A percentile compares a stretch with the other conserved stretches of the same genome.
phyloP scores from a whole-genome alignment of 345 rosid genomes.

The Erucastrum elatum region DNA sequence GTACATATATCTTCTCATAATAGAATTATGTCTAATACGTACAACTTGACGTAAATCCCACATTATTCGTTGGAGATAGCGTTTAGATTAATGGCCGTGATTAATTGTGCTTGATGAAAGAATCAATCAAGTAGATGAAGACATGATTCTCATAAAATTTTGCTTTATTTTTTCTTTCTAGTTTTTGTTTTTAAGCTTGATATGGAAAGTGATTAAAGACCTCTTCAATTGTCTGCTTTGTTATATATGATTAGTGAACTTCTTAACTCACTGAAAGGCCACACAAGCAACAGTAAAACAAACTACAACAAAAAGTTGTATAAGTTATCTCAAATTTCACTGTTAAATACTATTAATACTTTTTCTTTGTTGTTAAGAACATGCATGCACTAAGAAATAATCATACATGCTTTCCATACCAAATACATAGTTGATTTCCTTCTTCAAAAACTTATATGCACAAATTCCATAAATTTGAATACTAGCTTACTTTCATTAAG shows the following conservation, averaged over 20 bases:
- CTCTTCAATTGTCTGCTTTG: slow-evolving; percentile 38
- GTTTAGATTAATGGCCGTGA: slow-evolving; percentile 28
- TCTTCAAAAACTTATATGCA: background rate
- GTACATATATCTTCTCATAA: background rate
- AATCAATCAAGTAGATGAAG: slow-evolving; percentile 38
- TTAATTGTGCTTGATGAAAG: slow-evolving; percentile 34
- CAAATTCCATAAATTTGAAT: background rate
- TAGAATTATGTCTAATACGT: background rate
- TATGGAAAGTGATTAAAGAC: slow-evolving; percentile 37
- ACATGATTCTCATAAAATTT: slow-evolving; percentile 35
- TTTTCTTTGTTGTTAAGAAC: background rate
- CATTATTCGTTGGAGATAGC: slow-evolving; percentile 25
- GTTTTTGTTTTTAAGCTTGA: slow-evolving; percentile 35
- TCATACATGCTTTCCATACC: background rate
- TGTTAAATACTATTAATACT: slow-evolving; percentile 12
- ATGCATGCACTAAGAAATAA: background rate
- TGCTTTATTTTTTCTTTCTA: slow-evolving; percentile 35
- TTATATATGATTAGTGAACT: slow-evolving; percentile 36
- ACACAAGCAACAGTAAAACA: slow-evolving; percentile 16
- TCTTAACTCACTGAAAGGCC: slow-evolving; percentile 35
- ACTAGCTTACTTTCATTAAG: background rate
- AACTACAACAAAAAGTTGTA: slow-evolving; percentile 5
- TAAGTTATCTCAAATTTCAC: slow-evolving; percentile 16
- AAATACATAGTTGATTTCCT: background rate
- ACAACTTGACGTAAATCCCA: slow-evolving; percentile 1